These are phyloP conservation scores for Nicotiana undulata DNA, from an alignment of 257 asterid species.

Conservation along the genomic window DNA sequence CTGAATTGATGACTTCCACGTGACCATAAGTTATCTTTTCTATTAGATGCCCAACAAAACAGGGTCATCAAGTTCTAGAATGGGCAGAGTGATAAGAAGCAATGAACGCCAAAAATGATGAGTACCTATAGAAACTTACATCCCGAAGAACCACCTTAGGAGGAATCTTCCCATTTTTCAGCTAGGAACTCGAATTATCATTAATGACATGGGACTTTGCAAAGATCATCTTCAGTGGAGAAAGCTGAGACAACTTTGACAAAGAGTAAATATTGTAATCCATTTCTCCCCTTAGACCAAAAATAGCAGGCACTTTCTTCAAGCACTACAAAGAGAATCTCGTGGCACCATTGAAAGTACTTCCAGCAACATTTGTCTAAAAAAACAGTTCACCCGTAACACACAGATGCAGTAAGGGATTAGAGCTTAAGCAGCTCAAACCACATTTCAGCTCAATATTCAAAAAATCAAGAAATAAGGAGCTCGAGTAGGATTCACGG, in stretches of 20 bases:
- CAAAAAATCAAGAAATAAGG: no score
- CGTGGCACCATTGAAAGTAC: not conserved
- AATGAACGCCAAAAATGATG: not conserved
- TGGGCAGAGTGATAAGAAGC: not conserved
- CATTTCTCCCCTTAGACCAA: not conserved
- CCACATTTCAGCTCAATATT: no score
- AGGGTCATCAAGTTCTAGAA: not conserved
- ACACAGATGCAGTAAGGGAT: slow-evolving; percentile 33
- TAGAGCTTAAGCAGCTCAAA: no score
- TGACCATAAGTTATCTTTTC: not conserved
- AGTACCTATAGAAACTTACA: not conserved
- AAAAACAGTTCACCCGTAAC: slow-evolving; percentile 37
- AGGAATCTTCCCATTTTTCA: not conserved
- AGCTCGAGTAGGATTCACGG: no score
- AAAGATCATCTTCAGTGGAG: not conserved
- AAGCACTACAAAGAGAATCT: not conserved
- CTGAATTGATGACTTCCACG: not conserved
- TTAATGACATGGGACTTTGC: not conserved
- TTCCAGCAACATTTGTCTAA: slow-evolving; percentile 2
- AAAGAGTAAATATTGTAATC: not conserved
- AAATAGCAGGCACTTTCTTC: not conserved
- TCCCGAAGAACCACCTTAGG: not conserved
- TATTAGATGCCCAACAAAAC: not conserved
- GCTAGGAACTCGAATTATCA: not conserved
- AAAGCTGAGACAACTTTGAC: not conserved